Conservation (phyloP, 1,139 yeast species). For the Entelexis sorbosivorans region DNA sequence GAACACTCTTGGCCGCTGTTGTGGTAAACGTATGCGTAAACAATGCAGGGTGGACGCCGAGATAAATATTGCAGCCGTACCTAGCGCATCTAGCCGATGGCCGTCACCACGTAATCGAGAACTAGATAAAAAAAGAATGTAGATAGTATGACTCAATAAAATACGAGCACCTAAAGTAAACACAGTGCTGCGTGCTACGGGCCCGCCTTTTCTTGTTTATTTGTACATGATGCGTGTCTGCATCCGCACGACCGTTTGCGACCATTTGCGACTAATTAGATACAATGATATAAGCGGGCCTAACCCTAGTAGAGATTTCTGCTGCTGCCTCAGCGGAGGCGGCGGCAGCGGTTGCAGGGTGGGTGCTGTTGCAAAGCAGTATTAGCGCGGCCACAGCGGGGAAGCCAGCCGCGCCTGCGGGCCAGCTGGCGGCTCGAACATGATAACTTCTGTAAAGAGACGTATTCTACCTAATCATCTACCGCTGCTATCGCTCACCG, state of each 20-base stretch:
- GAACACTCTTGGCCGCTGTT: background rate
- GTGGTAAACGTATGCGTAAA: background rate
- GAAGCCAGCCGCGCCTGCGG: no score
- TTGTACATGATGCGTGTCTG: no score
- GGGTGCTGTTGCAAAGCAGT: background rate
- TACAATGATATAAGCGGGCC: background rate
- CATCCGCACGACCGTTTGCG: background rate
- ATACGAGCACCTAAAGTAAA: no score
- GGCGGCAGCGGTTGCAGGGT: no score
- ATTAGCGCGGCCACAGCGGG: no score
- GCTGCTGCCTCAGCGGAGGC: constrained; percentile 1
- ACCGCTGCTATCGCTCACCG: background rate
- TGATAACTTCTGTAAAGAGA: no score
- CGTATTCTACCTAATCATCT: no score
- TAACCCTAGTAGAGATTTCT: background rate
- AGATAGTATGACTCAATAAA: no score
- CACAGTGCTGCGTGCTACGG: no score
- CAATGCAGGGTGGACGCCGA: background rate
- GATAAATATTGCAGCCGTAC: background rate
- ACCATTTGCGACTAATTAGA: background rate
- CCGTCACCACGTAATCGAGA: background rate
- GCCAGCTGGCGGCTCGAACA: no score
- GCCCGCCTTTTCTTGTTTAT: no score
- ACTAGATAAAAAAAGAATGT: no score
- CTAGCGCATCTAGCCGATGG: background rate